phyloP scores from a whole-genome alignment of 352 stramenopile genomes.

The Phytophthora colocasiae region DNA sequence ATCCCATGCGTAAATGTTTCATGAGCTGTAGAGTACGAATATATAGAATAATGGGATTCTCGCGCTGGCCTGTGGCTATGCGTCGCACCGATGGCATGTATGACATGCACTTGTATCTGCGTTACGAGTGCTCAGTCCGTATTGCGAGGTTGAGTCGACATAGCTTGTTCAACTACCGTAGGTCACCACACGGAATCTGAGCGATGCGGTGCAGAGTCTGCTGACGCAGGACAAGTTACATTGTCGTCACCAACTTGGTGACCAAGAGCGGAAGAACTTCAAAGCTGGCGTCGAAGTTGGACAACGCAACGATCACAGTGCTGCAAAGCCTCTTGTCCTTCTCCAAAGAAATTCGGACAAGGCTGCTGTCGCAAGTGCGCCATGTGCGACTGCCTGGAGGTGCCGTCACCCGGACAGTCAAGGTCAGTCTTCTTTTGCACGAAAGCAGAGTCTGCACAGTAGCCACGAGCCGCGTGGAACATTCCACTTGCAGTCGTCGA shows the following conservation, averaged over 20 bases:
- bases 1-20: constrained; percentile 29
- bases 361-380: too few relatives aligned
- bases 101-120: constrained; percentile 4
- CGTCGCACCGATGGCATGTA: constrained; percentile 10
- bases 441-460: too few relatives aligned
- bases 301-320: constrained; percentile 14
- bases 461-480: too few relatives aligned
- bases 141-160: not conserved
- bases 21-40: constrained; percentile 42
- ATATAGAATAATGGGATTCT: constrained; percentile 38
- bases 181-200: too few relatives aligned
- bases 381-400: too few relatives aligned
- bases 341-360: constrained; percentile 3
- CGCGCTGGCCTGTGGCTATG: constrained; percentile 17
- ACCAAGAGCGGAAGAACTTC: too few relatives aligned
- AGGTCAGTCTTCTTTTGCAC: too few relatives aligned
- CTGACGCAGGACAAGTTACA: too few relatives aligned
- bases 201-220: too few relatives aligned
- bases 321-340: constrained; percentile 1
- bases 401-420: too few relatives aligned
- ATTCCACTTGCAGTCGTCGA: too few relatives aligned
- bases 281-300: not conserved
- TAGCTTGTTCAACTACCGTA: not conserved
- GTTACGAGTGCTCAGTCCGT: not conserved
- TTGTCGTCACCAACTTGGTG: too few relatives aligned